These are phyloP conservation scores for Tricholoma hemisulphureum DNA, from an alignment of 768 basidiomycete species.

Conservation along the genomic window DNA sequence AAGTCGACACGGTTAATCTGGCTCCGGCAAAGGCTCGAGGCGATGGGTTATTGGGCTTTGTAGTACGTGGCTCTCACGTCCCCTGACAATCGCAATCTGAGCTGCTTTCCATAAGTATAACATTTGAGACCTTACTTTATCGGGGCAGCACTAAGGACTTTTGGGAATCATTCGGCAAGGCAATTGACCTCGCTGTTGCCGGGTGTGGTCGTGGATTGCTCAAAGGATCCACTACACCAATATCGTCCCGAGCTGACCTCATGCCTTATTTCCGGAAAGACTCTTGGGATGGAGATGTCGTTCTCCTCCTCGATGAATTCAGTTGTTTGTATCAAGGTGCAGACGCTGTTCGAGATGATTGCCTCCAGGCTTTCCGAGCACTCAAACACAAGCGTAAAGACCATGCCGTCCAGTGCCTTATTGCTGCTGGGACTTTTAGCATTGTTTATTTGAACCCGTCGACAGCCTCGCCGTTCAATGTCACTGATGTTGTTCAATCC, in stretches of 20 bases:
- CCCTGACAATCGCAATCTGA: not conserved
- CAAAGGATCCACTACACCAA: not conserved
- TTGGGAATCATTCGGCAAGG: not conserved
- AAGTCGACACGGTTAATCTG: slow-evolving; percentile 1
- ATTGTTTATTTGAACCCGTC: not conserved
- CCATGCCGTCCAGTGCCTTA: not conserved
- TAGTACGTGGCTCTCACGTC: not conserved
- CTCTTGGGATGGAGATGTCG: not conserved
- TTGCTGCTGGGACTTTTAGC: slow-evolving; percentile 1
- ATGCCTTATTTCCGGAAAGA: not conserved
- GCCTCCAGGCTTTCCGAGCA: not conserved
- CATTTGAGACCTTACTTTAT: not conserved
- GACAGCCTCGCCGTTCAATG: not conserved
- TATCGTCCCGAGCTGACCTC: not conserved
- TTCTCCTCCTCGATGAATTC: not conserved
- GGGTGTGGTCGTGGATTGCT: not conserved
- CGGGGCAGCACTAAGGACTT: not conserved
- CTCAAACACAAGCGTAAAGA: not conserved
- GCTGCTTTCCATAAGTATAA: not conserved
- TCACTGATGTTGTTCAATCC: not conserved
- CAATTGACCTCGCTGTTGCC: not conserved
- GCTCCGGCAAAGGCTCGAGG: not conserved
- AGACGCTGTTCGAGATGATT: slow-evolving; percentile 1
- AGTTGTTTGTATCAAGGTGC: not conserved
- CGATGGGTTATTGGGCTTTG: slow-evolving; percentile 1